These are phyloP conservation scores for Paramecium primaurelia DNA, from an alignment of 73 alveolate species.

Conservation along the genomic window DNA sequence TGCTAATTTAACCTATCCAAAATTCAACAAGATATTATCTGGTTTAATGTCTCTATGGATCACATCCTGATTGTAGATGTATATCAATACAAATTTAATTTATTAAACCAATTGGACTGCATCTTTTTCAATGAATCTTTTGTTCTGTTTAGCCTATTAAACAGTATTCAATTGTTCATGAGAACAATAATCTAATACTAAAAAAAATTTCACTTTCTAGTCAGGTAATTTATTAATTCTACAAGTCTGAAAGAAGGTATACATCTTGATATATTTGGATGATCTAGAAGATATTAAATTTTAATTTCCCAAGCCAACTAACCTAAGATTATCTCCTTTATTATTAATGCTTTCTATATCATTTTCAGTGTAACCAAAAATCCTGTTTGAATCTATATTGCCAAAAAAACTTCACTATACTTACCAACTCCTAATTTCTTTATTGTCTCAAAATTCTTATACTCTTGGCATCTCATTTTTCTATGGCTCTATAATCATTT, in stretches of 20 bases:
- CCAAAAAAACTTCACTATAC: constrained; percentile 43
- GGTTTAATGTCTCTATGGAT: constrained; percentile 56
- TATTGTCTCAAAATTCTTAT: background rate
- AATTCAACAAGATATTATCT: constrained; percentile 44
- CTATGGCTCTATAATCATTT: background rate
- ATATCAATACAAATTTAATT: constrained; percentile 2
- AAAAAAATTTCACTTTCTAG: background rate
- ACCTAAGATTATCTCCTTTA: constrained; percentile 1
- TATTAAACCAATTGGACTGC: constrained; percentile 35
- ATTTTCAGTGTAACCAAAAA: constrained; percentile 52
- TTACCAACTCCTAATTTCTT: constrained; percentile 32
- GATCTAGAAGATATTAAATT: constrained; percentile 15
- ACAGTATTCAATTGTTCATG: constrained; percentile 1
- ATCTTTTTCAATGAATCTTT: constrained; percentile 13
- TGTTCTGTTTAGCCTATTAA: background rate
- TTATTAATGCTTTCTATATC: constrained; percentile 15
- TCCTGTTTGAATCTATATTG: constrained; percentile 7
- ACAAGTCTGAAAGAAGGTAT: constrained; percentile 35
- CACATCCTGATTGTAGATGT: constrained; percentile 23
- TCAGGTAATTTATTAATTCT: background rate
- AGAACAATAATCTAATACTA: constrained; percentile 43
- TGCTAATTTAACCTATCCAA: constrained; percentile 9
- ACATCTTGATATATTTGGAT: constrained; percentile 26
- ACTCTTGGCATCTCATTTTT: background rate
- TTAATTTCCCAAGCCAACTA: constrained; percentile 31